Evolutionary conservation across 768 basidiomycete genomes (phyloP), one percentile per base, ranked within the genome.

Genomic region (Mrakia blollopis): DNA sequence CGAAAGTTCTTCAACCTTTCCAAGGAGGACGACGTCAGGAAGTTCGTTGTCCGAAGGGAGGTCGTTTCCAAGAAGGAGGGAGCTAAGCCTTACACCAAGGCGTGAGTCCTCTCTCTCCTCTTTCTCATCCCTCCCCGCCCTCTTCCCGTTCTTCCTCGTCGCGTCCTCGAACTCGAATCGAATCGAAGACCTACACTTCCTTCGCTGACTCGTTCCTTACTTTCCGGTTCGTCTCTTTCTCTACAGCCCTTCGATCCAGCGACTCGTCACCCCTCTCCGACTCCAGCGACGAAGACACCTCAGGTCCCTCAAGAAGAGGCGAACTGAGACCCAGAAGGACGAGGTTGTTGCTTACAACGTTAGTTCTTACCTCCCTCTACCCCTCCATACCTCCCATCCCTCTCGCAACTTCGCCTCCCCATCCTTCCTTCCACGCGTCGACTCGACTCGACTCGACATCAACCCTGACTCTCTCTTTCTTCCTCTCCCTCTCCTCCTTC

Each of bases 11-110:
- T 99, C 89, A 96, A 96, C 88, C 87, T 98, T 83, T 87, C 88
- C 86, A 98, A 98, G 89, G 91, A 95, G 82, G 96, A 99, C 83
- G 96, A 98, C 86, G 96, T 99, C 78, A 89, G 93, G 86, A 95
- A 97, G 86, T 98, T 96, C 85, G 95, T 97, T 80, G 90, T 98
- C 81, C 87, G 94, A 81, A 87, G 95, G 80, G 94, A 97, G 86
- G 93, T 98, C 63, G 90, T 85, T 85, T 91, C 89, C 84, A 97
- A 95, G 91, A 97, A 96, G 88, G 83, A 85, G 81, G 85, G 84
- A 76, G 92, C 91, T 71, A 97, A 97, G 87, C 91, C 94, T 63
- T 96, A 94, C 86, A 93, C 91, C 86, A 99, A 99, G 88, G 93
- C 95, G 92, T 94, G 83, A 74, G 82, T 76, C 35, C 54, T 9